Base-by-base conservation (phyloP, 495 filamentous ascomycete species). In the Rhypophila decipiens region DNA sequence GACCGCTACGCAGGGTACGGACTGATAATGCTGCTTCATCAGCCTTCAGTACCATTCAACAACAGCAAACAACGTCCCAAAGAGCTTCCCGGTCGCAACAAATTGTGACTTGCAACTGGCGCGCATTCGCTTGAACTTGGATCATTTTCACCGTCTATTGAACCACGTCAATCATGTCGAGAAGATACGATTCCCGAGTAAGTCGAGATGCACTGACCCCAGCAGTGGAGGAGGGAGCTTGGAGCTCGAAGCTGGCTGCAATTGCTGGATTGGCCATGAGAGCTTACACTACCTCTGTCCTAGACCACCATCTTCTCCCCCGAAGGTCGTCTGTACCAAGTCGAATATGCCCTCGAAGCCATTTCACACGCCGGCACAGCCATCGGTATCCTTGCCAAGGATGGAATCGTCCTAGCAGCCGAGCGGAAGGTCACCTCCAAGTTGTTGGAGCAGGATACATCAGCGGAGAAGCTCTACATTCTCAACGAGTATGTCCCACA, bases 261-360 rank as follows among this genome's bases (percentile, higher is more conserved):
- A 24, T 37, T 15, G 35, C 5, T 9, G 4, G 10, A 5, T 15
- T 5, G 35, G 18, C 35, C 10, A 17, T 11, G 39, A 23, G 52
- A 62, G 65, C 70, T 80, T 63, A 78, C 69, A 44, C 17, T 5
- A 51, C 53, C 24, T 59, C 50, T 51, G 47, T 37, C 59, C 49
- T 46, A 97, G 90, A 98, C 93, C 56, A 98, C 93, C 68, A 98
- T 97, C 77, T 98, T 98, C 80, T 98, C 93, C 41, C 93, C 93
- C 51, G 93, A 98, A 72, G 93, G 93, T 44, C 90, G 93, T 57
- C 79, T 98, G 43, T 98, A 98, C 70, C 93, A 98, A 71, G 93
- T 98, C 56, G 93, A 98, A 80, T 98, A 98, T 80, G 93, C 93
- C 12, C 82, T 98, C 18, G 93, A 98, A 65, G 93, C 93, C 59